Base-by-base conservation (phyloP, 2,329 filamentous ascomycete genomes). In the Corynespora cassiicola region DNA sequence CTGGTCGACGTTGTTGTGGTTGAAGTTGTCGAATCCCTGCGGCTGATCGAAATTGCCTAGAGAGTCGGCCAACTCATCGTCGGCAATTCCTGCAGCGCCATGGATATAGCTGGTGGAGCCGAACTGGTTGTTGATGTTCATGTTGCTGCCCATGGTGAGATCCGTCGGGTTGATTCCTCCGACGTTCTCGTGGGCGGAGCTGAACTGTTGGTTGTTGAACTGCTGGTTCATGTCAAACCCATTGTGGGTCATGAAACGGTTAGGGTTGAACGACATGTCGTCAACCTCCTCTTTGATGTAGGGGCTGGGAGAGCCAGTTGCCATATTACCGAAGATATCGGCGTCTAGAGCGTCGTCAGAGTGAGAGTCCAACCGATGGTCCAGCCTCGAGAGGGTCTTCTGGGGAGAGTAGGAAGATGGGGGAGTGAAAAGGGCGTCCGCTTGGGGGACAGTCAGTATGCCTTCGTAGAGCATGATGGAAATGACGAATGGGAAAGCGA, bases 51-150 rank as follows among this genome's bases (percentile, higher is more conserved):
- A 76, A 53, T 77, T 78, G 27, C 72, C 78, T 7, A 92, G 76
- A 1, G 63, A 66, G 51, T 96, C 91, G 30, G 92, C 78, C 30
- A 97, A 77, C 64, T 96, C 92, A 49, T 96, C 92, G 51, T 96
- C 92, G 47, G 83, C 86, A 52, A 96, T 91, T 25, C 86, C 80
- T 8, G 88, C 87, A 45, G 86, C 87, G 42, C 86, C 87, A 54
- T 84, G 85, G 29, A 86, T 86, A 73, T 90, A 96, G 65, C 81
- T 86, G 61, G 80, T 86, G 58, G 73, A 71, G 16, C 77, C 73
- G 59, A 79, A 84, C 56, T 78, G 80, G 67, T 85, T 73, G 39
- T 75, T 68, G 51, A 78, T 68, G 37, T 72, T 69, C 47, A 74
- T 71, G 63, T 78, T 85, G 42, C 76, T 75, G 50, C 77, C 77